A percentile compares a stretch with the other conserved stretches of the same genome.
Conservation (phyloP, 768 basidiomycete species). For the Pseudohyphozyma bogoriensis region DNA sequence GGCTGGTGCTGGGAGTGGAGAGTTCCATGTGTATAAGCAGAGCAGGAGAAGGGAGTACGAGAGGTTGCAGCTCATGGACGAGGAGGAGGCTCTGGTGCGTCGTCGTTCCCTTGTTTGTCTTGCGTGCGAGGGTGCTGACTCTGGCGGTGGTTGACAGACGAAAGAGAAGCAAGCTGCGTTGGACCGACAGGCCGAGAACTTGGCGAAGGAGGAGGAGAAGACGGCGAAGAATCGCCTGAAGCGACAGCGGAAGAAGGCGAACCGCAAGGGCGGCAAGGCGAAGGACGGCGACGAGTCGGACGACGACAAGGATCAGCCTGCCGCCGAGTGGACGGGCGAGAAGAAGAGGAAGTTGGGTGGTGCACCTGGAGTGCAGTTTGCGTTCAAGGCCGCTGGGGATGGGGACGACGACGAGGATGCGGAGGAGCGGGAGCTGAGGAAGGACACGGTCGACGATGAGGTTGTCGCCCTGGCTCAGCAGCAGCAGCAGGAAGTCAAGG, state of each 20-base stretch:
- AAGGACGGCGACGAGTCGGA: not conserved
- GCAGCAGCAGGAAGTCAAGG: not conserved
- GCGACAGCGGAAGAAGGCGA: slow-evolving; percentile 83
- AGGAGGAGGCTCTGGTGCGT: slow-evolving; percentile 62
- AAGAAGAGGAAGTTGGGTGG: slow-evolving; percentile 16
- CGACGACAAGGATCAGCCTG: not conserved
- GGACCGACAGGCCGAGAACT: slow-evolving; percentile 57
- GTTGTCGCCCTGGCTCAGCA: too few species aligned
- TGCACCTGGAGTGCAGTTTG: not conserved
- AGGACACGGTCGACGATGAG: slow-evolving; percentile 1
- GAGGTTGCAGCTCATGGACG: slow-evolving; percentile 79
- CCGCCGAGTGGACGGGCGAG: not conserved
- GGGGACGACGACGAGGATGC: slow-evolving; percentile 1
- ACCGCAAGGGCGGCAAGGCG: slow-evolving; percentile 36
- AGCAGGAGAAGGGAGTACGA: slow-evolving; percentile 90
- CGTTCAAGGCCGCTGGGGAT: slow-evolving; percentile 6
- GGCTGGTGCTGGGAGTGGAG: slow-evolving; percentile 67
- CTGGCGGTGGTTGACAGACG: slow-evolving; percentile 47
- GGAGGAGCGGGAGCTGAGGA: not conserved
- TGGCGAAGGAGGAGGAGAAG: slow-evolving; percentile 66
- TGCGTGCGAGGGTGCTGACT: not conserved
- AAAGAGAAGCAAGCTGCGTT: slow-evolving; percentile 62
- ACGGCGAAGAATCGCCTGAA: slow-evolving; percentile 93
- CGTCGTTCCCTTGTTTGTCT: not conserved
- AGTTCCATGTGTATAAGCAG: slow-evolving; percentile 84